Evolutionary conservation across 2,329 filamentous ascomycete species (phyloP).

Genomic region (Ascochyta pisi): DNA sequence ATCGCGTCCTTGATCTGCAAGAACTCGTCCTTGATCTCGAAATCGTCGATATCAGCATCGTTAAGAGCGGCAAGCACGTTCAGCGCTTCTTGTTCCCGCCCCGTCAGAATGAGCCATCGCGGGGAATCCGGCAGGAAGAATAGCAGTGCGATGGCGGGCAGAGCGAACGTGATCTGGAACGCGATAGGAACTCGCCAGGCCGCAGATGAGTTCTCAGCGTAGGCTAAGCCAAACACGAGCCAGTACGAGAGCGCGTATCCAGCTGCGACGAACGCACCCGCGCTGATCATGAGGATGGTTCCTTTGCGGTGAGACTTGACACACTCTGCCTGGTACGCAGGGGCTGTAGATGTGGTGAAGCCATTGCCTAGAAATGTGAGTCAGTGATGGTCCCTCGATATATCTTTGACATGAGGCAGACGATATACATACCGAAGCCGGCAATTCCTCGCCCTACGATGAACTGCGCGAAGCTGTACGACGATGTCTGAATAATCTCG

Average conservation of each 20-base stretch:
- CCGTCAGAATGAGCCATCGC: constrained; percentile 65
- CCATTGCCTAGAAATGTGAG: constrained; percentile 52
- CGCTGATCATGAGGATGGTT: constrained; percentile 57
- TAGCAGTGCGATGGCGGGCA: constrained; percentile 61
- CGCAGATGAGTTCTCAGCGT: constrained; percentile 42
- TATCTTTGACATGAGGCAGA: constrained; percentile 45
- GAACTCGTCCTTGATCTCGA: constrained; percentile 49
- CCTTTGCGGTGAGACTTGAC: constrained; percentile 54
- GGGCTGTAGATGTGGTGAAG: constrained; percentile 60
- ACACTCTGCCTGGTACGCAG: constrained; percentile 60
- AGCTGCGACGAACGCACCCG: constrained; percentile 58
- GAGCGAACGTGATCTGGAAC: constrained; percentile 64
- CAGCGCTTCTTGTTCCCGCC: constrained; percentile 55
- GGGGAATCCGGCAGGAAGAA: constrained; percentile 64
- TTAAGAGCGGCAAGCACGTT: constrained; percentile 42
- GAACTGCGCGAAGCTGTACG: constrained; percentile 57
- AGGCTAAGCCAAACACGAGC: constrained; percentile 61
- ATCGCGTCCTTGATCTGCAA: constrained; percentile 48
- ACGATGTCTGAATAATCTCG: constrained; percentile 57
- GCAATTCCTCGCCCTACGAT: constrained; percentile 58
- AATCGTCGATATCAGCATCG: constrained; percentile 32
- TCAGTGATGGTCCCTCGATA: constrained; percentile 46
- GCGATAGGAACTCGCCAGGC: constrained; percentile 63
- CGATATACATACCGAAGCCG: constrained; percentile 55
- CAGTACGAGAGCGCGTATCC: constrained; percentile 61